Evolutionary conservation across 345 rosid species (phyloP).

Genomic region (Brassica cretica): DNA sequence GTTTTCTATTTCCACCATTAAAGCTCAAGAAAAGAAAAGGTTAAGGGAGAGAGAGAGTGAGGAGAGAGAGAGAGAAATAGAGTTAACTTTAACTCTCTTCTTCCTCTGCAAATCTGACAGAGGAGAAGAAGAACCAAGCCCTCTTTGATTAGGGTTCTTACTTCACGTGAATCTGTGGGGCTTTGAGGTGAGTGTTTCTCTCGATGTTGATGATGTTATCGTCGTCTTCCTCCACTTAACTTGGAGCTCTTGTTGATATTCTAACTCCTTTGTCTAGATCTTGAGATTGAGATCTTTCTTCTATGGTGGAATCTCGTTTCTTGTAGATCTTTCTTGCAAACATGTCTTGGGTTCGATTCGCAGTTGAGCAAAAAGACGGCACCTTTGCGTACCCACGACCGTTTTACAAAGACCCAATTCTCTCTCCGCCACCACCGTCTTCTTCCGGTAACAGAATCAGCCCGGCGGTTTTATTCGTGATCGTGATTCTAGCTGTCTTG

Average conservation of each 20-base stretch:
- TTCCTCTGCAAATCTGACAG: conserved; percentile 28
- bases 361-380: conserved; percentile 59
- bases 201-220: conserved; percentile 32
- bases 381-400: conserved; percentile 56
- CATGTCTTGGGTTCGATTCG: conserved; percentile 55
- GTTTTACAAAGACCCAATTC: conserved; percentile 48
- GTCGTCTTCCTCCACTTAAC: conserved; percentile 24
- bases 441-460: conserved; percentile 60
- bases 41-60: not conserved
- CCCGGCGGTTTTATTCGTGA: conserved; percentile 77
- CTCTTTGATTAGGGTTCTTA: conserved; percentile 33
- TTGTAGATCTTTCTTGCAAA: conserved; percentile 29
- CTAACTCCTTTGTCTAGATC: conserved; percentile 13
- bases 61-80: not conserved
- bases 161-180: conserved; percentile 1
- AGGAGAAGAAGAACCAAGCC: not conserved
- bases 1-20: conserved; percentile 32
- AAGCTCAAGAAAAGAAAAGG: conserved; percentile 24
- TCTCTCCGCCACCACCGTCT: conserved; percentile 47
- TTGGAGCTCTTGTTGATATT: conserved; percentile 12
- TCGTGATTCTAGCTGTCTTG: conserved; percentile 73
- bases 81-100: conserved; percentile 38
- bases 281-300: conserved; percentile 20
- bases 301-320: not conserved
- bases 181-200: conserved; percentile 35